Base-by-base conservation (phyloP, 192 early-diverging fungal species). In the Geranomyces michiganensis region DNA sequence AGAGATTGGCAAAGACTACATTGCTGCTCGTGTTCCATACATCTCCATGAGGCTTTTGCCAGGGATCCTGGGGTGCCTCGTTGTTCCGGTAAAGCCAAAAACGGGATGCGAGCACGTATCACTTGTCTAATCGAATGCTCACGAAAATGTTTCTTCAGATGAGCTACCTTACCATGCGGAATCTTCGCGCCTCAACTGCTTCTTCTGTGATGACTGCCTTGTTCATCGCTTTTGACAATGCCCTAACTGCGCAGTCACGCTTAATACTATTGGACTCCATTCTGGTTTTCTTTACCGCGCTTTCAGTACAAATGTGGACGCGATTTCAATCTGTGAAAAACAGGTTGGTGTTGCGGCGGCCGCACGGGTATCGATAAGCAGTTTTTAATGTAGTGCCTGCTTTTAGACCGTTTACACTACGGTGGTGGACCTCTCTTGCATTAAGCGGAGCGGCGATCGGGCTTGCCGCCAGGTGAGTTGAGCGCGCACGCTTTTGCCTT, bases 1-100 rank as follows among this genome's bases (percentile, higher is more conserved):
- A 48, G 90, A 91, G 62, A 99, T 99, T 79, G 95, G 95, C 1
- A 86, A 93, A 67, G 91, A 89, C 75, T 99, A 97, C 77, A 77
- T 92, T 62, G 78, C 78, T 41, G 85, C 92, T 59, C 82, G 90
- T 47, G 94, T 96, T 19, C 96, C 96, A 0, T 96, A 94, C 74
- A 88, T 99, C 32, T 83, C 86, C 32, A 84, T 99, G 77, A 90
- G 96, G 58, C 65, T 87, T 0, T 84, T 95, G 41, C 91, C 93
- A 24, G 95, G 91, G 0, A 70, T 90, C n/a, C 82, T 95, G 17
- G 94, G 95, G 9, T 83, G 89, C 6, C 76, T 94, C 55, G 76
- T 92, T 21, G 89, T 92, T 27, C 88, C 90, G 10, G 78, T 79
- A 77, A 13, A 70, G 10, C 22, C 59, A 3, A 13, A 21, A 29